Base-by-base conservation (phyloP, 495 filamentous ascomycete species). In the Talaromyces adpressus region DNA sequence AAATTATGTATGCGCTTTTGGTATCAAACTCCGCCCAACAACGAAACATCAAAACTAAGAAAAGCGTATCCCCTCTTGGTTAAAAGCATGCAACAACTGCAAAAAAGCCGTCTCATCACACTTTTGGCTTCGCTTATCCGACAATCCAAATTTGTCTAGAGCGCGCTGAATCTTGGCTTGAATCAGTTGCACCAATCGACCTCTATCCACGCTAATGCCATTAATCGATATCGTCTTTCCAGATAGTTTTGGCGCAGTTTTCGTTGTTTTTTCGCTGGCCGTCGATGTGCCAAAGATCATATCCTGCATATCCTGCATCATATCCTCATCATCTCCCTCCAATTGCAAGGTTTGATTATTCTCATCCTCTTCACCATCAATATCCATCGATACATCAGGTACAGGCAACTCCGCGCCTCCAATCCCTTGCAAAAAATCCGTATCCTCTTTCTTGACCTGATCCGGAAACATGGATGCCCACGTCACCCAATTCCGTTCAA, bases 381-480 rank as follows among this genome's bases (percentile, higher is more conserved):
- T 34, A 16, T 65, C 64, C 51, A 47, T 65, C 16, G 12, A 11
- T 6, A 23, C 41, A 1, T 62, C 61, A 3, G 45, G 61, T 7
- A 39, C 27, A 22, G 32, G 1, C 20, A 36, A 30, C 14, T 22
- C 23, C 7, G 9, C n/a, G n/a, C 56, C 61, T 0, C 60, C 60
- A 18, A 47, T n/a, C 6, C 59, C 59, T 11, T 57, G 59, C 16
- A 65, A 27, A 14, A 62, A 62, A 36, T 62, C 59, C 12, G 25
- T 62, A 20, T 65, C 64, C 32, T 57, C 32, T 16, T 62, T 49
- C 20, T 29, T 57, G 0, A 65, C 47, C 32, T 65, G 49, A 8
- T 65, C 59, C 47, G 64, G 47, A 18, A 41, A 62, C 63, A 65
- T 61, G 32, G 63, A 61, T 2, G 63, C 63, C 64, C 64, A 65